A percentile compares a stretch with the other conserved stretches of the same genome.
These are phyloP conservation scores for baker's yeast (Saccharomyces cerevisiae) DNA, from an alignment of 805 yeast genomes.

Conservation along the genomic window DNA sequence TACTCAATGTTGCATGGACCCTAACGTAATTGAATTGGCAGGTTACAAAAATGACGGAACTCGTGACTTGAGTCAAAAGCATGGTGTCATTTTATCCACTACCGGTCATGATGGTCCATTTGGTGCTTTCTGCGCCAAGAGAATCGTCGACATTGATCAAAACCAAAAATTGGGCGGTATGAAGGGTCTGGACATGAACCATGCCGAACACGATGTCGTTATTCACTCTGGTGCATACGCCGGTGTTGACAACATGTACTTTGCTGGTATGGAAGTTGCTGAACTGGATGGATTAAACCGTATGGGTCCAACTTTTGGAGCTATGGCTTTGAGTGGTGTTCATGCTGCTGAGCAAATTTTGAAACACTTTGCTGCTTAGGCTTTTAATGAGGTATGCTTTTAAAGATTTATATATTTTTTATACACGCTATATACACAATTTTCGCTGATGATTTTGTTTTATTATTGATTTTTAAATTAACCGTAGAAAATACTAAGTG, in stretches of 20 bases:
- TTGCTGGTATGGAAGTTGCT: constrained; percentile 69
- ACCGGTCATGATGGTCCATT: constrained; percentile 81
- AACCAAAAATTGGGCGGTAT: constrained; percentile 50
- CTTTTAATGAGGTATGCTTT: background rate
- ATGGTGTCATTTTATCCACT: constrained; percentile 54
- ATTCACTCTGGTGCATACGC: constrained; percentile 45
- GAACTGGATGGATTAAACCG: constrained; percentile 72
- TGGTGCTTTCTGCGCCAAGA: constrained; percentile 72
- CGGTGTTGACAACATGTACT: constrained; percentile 27
- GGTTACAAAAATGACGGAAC: constrained; percentile 28
- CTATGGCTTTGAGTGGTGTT: constrained; percentile 71
- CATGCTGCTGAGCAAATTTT: constrained; percentile 57
- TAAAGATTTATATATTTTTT: background rate
- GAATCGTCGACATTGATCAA: constrained; percentile 46
- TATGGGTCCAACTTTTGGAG: constrained; percentile 82
- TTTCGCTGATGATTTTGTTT: background rate
- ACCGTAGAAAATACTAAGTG: too few relatives aligned
- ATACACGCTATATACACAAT: background rate
- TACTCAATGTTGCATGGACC: constrained; percentile 75
- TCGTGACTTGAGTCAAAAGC: constrained; percentile 30
- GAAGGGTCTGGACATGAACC: constrained; percentile 75
- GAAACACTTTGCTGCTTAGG: constrained; percentile 23
- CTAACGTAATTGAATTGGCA: constrained; percentile 60
- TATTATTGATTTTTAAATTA: too few relatives aligned
- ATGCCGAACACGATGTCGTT: constrained; percentile 69